Conservation (phyloP, 129 eudicot genomes). For the Pittosporum tobira region DNA sequence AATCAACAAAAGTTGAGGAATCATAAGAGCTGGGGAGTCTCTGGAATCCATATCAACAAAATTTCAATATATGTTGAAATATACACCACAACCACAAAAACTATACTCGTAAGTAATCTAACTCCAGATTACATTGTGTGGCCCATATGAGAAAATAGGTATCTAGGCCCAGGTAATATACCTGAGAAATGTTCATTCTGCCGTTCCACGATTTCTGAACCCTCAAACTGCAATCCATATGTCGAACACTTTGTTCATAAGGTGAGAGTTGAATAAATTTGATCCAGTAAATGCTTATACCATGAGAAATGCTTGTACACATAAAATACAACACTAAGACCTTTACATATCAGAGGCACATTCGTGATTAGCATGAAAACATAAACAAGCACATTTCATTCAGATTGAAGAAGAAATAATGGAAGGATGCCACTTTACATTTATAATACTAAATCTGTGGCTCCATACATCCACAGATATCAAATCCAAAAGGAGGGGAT, state of each 20-base stretch:
- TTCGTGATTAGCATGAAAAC: too few relatives aligned
- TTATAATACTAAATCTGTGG: too few relatives aligned
- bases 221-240: conserved; percentile 79
- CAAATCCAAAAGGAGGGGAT: too few relatives aligned
- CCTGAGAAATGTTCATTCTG: conserved; percentile 90
- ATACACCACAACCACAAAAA: too few relatives aligned
- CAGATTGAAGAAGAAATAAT: background rate
- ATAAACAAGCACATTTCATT: background rate
- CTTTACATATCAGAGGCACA: background rate
- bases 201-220: conserved; percentile 67
- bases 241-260: background rate
- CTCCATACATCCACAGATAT: too few relatives aligned
- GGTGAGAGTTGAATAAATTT: background rate
- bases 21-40: background rate
- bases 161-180: conserved; percentile 5
- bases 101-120: background rate
- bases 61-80: background rate
- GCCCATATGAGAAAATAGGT: background rate
- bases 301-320: background rate
- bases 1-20: background rate
- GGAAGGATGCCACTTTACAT: too few relatives aligned
- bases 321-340: background rate
- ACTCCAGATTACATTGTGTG: background rate
- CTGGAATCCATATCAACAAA: background rate
- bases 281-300: background rate